phyloP scores from a whole-genome alignment of 2,329 filamentous ascomycete species.

The Emmonsia crescens region DNA sequence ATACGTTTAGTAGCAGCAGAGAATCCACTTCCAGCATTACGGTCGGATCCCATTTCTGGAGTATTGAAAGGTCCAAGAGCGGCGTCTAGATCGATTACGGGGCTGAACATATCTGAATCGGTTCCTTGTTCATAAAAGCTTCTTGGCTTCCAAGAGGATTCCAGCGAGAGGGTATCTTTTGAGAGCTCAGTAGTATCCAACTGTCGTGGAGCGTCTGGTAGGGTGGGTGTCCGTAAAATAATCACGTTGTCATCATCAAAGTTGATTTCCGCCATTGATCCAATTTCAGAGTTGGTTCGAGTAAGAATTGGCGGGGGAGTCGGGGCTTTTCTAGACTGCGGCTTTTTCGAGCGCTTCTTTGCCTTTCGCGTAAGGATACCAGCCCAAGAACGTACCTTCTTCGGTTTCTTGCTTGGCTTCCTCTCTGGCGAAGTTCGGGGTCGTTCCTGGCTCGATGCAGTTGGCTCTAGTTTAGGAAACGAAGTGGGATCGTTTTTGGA shows the following conservation, averaged over 20 bases:
- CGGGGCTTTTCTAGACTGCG: conserved; percentile 30
- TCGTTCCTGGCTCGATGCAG: conserved; percentile 14
- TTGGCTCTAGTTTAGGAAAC: background rate
- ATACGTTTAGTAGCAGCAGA: conserved; percentile 33
- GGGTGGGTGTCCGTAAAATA: conserved; percentile 35
- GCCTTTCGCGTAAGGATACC: conserved; percentile 42
- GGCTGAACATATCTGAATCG: conserved; percentile 57
- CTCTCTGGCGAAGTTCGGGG: conserved; percentile 22
- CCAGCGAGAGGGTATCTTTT: conserved; percentile 18
- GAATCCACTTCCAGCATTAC: conserved; percentile 26
- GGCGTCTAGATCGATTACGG: conserved; percentile 88
- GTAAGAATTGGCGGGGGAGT: conserved; percentile 36
- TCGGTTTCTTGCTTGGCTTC: conserved; percentile 44
- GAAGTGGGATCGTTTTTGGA: background rate
- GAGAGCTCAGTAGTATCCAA: conserved; percentile 11
- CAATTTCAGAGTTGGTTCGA: conserved; percentile 31
- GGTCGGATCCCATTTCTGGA: conserved; percentile 30
- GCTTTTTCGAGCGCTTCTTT: conserved; percentile 35
- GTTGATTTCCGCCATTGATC: conserved; percentile 34
- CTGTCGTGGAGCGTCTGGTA: conserved; percentile 23
- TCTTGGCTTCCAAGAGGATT: conserved; percentile 33
- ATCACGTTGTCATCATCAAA: conserved; percentile 42
- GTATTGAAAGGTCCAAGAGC: conserved; percentile 89
- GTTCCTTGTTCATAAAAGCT: conserved; percentile 34
- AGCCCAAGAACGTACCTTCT: conserved; percentile 60